Conservation (phyloP, 306 rosid genomes). For the Astragalus glycyphyllos region DNA sequence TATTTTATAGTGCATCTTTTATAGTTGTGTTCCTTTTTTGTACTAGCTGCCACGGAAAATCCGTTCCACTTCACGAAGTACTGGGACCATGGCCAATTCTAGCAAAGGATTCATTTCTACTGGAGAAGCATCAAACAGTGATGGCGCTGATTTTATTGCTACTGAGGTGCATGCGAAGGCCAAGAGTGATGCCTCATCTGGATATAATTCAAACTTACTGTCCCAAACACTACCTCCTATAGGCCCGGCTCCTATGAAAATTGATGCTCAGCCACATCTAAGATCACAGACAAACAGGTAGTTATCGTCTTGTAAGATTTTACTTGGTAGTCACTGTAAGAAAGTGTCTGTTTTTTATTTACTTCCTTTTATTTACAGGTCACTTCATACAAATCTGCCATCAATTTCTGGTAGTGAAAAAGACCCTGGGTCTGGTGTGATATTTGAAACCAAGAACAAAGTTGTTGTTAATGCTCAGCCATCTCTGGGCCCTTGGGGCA, state of each 20-base stretch:
- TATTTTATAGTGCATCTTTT: slow-evolving; percentile 34
- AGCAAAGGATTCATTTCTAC: slow-evolving; percentile 56
- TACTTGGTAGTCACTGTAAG: neutral
- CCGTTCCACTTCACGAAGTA: slow-evolving; percentile 55
- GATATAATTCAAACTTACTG: slow-evolving; percentile 57
- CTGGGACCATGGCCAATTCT: slow-evolving; percentile 45
- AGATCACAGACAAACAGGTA: slow-evolving; percentile 77
- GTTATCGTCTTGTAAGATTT: slow-evolving; percentile 28
- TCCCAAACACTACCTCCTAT: slow-evolving; percentile 88
- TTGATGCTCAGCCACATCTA: slow-evolving; percentile 66
- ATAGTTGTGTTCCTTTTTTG: slow-evolving; percentile 27
- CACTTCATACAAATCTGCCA: slow-evolving; percentile 61
- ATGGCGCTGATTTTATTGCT: slow-evolving; percentile 54
- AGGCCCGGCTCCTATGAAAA: slow-evolving; percentile 87
- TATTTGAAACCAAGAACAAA: slow-evolving; percentile 73
- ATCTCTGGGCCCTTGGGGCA: slow-evolving; percentile 78
- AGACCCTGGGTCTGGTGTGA: slow-evolving; percentile 54
- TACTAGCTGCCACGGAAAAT: slow-evolving; percentile 66
- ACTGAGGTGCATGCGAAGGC: slow-evolving; percentile 57
- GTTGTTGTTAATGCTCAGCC: slow-evolving; percentile 66
- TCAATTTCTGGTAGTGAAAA: slow-evolving; percentile 58
- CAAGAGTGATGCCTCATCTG: slow-evolving; percentile 64
- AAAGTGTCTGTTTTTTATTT: slow-evolving; percentile 12
- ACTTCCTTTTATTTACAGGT: slow-evolving; percentile 51
- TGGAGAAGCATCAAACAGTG: slow-evolving; percentile 55